Evolutionary conservation across 495 filamentous ascomycete species (phyloP), one percentile per base, ranked within the genome.

Genomic region (Neurospora africana): DNA sequence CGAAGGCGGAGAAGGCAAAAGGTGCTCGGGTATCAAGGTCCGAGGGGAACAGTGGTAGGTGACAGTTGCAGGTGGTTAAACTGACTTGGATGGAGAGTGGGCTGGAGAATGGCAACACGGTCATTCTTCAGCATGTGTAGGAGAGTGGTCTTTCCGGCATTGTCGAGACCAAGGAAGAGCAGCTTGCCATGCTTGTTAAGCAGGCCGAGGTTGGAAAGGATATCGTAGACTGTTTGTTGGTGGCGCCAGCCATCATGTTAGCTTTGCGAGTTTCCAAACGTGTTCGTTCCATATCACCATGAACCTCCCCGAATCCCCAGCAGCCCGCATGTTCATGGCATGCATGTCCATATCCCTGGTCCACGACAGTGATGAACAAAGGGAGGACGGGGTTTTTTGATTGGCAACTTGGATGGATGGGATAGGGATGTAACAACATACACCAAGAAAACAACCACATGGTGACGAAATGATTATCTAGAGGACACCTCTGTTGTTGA

Each of bases 381-480:
- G 15, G 53, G 27, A 15, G 15, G 2, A 65, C 27, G 30, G 27
- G 15, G 1, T 2, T 19, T 65, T 65, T 8, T 27, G 27, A 19
- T 35, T 33, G 53, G 6, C 27, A 19, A 19, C 15, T 19, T 65
- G 53, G 53, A 65, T 10, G 53, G 27, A 33, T 33, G 53, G 53
- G 53, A 33, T 65, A 65, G 53, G 27, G 53, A 65, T 33, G 53
- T 0, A 17, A 65, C 27, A 65, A 86, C 92, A 81, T 92, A 95
- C 92, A 97, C 94, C 95, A 98, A 88, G 93, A 93, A 75, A 97
- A 81, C 80, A 98, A 91, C 94, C 93, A 97, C 95, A 98, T 97
- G 73, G 79, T 88, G 86, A 75, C 74, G 38, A 75, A 65, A 33
- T 69, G 39, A 72, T 17, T 36, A 30, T 33, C 33, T 21, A 71